These are phyloP conservation scores for Trichoderma sp. DNA, from an alignment of 2,329 filamentous ascomycete genomes.

Conservation along the genomic window DNA sequence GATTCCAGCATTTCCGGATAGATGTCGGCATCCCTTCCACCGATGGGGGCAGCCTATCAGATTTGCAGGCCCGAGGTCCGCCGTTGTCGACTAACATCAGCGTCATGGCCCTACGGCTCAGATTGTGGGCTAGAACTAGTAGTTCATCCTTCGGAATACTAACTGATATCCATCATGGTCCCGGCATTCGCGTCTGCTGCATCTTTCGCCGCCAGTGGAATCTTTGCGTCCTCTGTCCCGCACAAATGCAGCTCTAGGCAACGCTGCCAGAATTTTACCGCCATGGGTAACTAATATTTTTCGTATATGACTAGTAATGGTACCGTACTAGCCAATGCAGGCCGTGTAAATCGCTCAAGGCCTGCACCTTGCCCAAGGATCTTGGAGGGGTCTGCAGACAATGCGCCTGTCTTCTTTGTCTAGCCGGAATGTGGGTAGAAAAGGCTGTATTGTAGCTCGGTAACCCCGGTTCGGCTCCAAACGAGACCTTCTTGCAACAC, in stretches of 20 bases:
- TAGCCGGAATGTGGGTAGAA: constrained; percentile 1
- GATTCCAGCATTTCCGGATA: neutral
- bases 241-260: neutral
- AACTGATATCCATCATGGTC: neutral
- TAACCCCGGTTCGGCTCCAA: constrained; percentile 6
- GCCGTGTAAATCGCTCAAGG: constrained; percentile 18
- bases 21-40: neutral
- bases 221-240: neutral
- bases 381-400: neutral
- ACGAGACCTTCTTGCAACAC: neutral
- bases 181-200: neutral
- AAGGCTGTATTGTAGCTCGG: neutral
- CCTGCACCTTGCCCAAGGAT: neutral
- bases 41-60: neutral
- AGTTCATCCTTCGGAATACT: neutral
- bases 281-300: neutral
- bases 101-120: neutral
- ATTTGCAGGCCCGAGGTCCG: neutral
- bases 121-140: neutral
- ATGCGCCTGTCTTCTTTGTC: neutral
- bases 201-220: neutral
- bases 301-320: constrained; percentile 8
- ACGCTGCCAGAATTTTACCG: constrained; percentile 1
- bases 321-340: neutral
- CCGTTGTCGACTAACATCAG: neutral